Evolutionary conservation across 768 basidiomycete genomes (phyloP).

Genomic region (Hysterangium stoloniferum): DNA sequence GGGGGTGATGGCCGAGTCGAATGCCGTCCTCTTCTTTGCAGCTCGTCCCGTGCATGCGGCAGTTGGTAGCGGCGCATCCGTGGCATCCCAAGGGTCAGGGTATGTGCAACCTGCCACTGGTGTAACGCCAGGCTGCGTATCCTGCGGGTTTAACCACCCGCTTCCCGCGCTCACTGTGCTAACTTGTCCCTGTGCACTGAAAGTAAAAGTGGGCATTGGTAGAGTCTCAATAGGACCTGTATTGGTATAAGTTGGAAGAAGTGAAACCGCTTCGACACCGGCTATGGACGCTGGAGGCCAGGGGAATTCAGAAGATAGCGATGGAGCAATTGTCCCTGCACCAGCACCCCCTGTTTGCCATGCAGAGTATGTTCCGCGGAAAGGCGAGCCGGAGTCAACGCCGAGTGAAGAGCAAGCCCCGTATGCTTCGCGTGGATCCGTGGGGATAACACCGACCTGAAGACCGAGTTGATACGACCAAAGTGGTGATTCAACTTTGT

Average conservation of each 20-base stretch:
- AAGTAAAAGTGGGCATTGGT: slow-evolving; percentile 45
- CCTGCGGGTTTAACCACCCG: slow-evolving; percentile 52
- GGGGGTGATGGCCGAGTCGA: slow-evolving; percentile 4
- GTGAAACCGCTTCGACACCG: slow-evolving; percentile 29
- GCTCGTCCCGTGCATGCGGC: slow-evolving; percentile 28
- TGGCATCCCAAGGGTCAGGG: slow-evolving; percentile 55
- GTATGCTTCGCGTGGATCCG: slow-evolving; percentile 56
- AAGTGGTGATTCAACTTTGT: slow-evolving; percentile 42
- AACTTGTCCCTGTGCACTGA: slow-evolving; percentile 20
- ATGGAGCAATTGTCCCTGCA: slow-evolving; percentile 39
- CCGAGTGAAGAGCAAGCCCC: slow-evolving; percentile 57
- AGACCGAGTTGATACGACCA: slow-evolving; percentile 72
- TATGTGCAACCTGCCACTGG: slow-evolving; percentile 58
- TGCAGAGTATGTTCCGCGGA: slow-evolving; percentile 46
- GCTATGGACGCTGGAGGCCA: slow-evolving; percentile 51
- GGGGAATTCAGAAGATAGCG: slow-evolving; percentile 33
- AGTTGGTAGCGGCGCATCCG: slow-evolving; percentile 36
- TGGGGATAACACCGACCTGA: slow-evolving; percentile 69
- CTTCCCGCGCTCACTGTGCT: slow-evolving; percentile 36
- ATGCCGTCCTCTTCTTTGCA: slow-evolving; percentile 9
- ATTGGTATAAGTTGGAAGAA: slow-evolving; percentile 57
- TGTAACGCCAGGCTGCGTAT: slow-evolving; percentile 47
- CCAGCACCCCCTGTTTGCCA: slow-evolving; percentile 66
- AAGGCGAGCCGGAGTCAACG: slow-evolving; percentile 28
- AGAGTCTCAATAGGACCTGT: slow-evolving; percentile 52